Evolutionary conservation across 179 eudicot genomes (phyloP), one percentile per base, ranked within the genome.

Genomic region (Pouteria campechiana): DNA sequence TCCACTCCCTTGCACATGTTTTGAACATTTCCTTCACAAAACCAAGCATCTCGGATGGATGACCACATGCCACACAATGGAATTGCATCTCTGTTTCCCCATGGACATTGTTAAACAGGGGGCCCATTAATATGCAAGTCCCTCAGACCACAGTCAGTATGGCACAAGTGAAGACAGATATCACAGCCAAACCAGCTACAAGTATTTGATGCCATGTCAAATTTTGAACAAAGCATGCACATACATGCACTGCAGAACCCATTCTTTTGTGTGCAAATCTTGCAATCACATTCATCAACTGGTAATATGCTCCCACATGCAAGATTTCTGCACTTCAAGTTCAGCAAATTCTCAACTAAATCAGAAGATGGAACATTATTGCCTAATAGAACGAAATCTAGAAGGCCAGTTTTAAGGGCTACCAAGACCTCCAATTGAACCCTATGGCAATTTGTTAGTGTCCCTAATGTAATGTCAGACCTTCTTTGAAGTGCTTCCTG

Each of bases 181-280:
- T 90, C 96, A 57, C 98, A 90, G 20, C 98, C 98, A 33, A 90
- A 96, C 98, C 98, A 90, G 61, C 98, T 78, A 73, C 98, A 90
- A 0, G 98, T 90, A 67, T 87, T 90, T 18, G 73, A 60, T 6
- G 98, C 98, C 49, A 69, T 82, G 68, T 90, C 98, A 61, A 87
- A 90, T 63, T 90, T 87, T 5, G 79, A 87, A 59, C 98, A 90
- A 22, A 78, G 69, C 46, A 87, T 82, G 53, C 98, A 90, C 98
- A 90, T 90, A 67, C 98, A 90, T 44, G 60, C 61, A 48, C 94
- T 70, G 60, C 98, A 90, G 52, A 74, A 82, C 3, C 95, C 96
- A 25, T 72, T 74, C 55, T 74, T 75, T 65, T 62, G 76, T 5
- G 58, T 28, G 61, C 98, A 90, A 25, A 87, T 67, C 55, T 67